phyloP scores from a whole-genome alignment of 441 rosid genomes.

The Aquilaria agallochum region DNA sequence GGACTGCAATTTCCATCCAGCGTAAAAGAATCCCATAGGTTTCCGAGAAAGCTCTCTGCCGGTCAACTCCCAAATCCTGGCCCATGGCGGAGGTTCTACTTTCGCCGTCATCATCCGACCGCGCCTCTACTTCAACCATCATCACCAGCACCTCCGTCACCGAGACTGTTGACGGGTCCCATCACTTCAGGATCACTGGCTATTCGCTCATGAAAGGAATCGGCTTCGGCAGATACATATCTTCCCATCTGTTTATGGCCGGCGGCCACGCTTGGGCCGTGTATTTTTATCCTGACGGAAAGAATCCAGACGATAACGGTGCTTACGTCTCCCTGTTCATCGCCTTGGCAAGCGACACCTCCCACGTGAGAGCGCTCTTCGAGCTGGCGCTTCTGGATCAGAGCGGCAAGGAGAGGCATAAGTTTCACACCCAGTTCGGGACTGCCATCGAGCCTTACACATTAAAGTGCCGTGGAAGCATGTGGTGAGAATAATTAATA shows the following conservation, averaged over 20 bases:
- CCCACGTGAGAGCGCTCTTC: slow-evolving; percentile 69
- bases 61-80: neutral
- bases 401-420: slow-evolving; percentile 63
- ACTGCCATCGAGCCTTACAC: slow-evolving; percentile 34
- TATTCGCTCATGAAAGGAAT: slow-evolving; percentile 55
- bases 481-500: too few relatives aligned
- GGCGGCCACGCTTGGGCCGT: slow-evolving; percentile 68
- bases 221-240: slow-evolving; percentile 57
- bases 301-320: slow-evolving; percentile 57
- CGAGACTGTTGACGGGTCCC: slow-evolving; percentile 60
- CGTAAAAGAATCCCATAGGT: neutral
- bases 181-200: slow-evolving; percentile 60
- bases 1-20: too few relatives aligned
- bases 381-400: slow-evolving; percentile 63
- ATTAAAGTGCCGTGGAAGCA: too few relatives aligned
- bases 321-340: slow-evolving; percentile 56
- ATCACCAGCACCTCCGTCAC: slow-evolving; percentile 52
- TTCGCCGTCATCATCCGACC: slow-evolving; percentile 8
- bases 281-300: slow-evolving; percentile 67
- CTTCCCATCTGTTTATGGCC: slow-evolving; percentile 53
- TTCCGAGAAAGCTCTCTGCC: neutral
- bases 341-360: slow-evolving; percentile 61
- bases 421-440: slow-evolving; percentile 72
- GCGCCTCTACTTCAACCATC: slow-evolving; percentile 17
- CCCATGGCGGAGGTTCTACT: slow-evolving; percentile 20